Base-by-base conservation (phyloP, 306 rosid genomes). In the Datisca glomerata region DNA sequence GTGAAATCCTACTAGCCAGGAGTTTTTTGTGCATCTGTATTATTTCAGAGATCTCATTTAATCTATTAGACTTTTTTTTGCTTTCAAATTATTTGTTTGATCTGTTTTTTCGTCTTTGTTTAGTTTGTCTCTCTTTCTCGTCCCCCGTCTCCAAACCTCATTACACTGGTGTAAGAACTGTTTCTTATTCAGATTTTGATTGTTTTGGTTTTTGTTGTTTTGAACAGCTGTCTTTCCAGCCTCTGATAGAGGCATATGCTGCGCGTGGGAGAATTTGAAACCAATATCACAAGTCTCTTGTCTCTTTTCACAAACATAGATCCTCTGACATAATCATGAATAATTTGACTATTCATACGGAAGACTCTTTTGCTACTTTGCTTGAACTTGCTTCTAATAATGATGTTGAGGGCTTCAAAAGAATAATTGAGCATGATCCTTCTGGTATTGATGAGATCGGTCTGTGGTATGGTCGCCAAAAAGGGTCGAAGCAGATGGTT, bases 321-420 rank as follows among this genome's bases (percentile, higher is more conserved):
- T 37, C 28, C n/a, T 25, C 43, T 49, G 53, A 47, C 58, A 5
- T 46, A 44, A 51, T 65, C 58, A 81, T 86, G 96, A 86, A 81
- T 69, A 57, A 68, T 68, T 66, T 81, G 62, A 70, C 85, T 42
- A 66, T 75, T 49, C 75, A 80, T 38, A 81, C 92, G 7, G 93
- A 76, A 40, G 96, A 86, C 69, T 47, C 79, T 53, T 71, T 81
- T 50, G 75, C 85, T 14, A 71, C 83, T 42, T 64, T 86, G 67
- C 94, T 86, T 12, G 96, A 86, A 61, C 84, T 86, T 53, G 81
- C 94, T 1, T 94, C 96, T 2, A 86, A 79, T 56, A 74, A 86
- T 43, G 86, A 79, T 24, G 53, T 71, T 24, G 81, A 73, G 63
- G 80, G 78, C 44, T 81, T 86, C 61, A 70, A 67, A 51, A 60